These are phyloP conservation scores for Stentor coeruleus DNA, from an alignment of 73 alveolate species.

Conservation along the genomic window DNA sequence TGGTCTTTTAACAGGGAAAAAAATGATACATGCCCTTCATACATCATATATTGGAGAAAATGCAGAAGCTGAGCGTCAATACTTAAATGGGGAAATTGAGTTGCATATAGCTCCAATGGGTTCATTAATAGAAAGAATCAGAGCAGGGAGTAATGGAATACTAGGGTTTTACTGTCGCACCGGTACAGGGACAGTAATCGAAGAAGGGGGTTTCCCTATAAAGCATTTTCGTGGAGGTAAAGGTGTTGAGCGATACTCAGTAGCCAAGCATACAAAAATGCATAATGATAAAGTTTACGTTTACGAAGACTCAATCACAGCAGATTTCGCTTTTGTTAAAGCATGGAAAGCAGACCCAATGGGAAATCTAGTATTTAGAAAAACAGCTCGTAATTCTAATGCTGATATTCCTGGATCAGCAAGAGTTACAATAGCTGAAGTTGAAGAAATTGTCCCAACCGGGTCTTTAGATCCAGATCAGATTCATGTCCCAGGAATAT, in stretches of 20 bases:
- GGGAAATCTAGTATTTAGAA: constrained; percentile 78
- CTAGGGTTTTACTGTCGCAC: constrained; percentile 90
- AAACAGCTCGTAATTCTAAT: constrained; percentile 81
- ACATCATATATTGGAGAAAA: constrained; percentile 75
- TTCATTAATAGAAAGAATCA: constrained; percentile 68
- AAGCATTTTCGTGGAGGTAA: constrained; percentile 38
- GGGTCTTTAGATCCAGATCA: constrained; percentile 72
- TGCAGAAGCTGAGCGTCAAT: constrained; percentile 63
- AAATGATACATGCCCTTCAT: constrained; percentile 24
- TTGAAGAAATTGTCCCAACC: constrained; percentile 68
- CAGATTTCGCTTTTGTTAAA: constrained; percentile 71
- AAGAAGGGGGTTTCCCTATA: constrained; percentile 63
- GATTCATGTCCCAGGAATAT: constrained; percentile 79
- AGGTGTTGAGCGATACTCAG: constrained; percentile 27
- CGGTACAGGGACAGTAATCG: constrained; percentile 69
- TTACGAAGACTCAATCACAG: constrained; percentile 61
- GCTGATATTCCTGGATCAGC: constrained; percentile 74
- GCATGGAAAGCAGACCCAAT: constrained; percentile 75
- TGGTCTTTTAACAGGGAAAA: constrained; percentile 28
- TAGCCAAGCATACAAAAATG: constrained; percentile 26
- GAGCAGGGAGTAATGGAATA: constrained; percentile 93
- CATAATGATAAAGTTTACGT: constrained; percentile 61
- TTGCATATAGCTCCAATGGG: constrained; percentile 89
- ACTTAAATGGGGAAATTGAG: constrained; percentile 72
- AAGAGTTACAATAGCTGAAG: constrained; percentile 64